phyloP scores from a whole-genome alignment of 2,329 filamentous ascomycete species.

The Elsinoe fawcettii region DNA sequence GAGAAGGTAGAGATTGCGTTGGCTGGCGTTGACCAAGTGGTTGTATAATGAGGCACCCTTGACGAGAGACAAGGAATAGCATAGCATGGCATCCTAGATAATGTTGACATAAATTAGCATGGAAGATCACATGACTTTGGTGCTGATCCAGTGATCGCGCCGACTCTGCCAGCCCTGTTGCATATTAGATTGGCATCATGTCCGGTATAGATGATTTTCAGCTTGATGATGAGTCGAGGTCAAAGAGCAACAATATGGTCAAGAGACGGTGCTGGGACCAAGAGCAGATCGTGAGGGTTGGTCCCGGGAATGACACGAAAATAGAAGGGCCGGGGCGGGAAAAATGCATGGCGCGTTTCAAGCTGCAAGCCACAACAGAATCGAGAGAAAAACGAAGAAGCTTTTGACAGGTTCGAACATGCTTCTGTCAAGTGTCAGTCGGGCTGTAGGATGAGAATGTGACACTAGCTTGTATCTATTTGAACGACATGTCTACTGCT shows the following conservation, averaged over 20 bases:
- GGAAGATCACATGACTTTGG: too few relatives aligned
- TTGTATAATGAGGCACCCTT: neutral
- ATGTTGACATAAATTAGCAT: too few relatives aligned
- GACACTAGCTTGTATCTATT: too few relatives aligned
- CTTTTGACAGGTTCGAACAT: neutral
- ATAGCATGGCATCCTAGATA: too few relatives aligned
- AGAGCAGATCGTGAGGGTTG: neutral
- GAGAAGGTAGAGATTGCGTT: slow-evolving; percentile 39
- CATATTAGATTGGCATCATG: too few relatives aligned
- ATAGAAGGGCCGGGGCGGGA: neutral
- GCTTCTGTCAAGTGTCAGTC: neutral
- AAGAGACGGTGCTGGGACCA: neutral
- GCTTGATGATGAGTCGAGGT: neutral
- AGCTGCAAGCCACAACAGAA: neutral
- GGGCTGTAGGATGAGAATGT: neutral
- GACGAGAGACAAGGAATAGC: too few relatives aligned
- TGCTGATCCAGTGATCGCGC: too few relatives aligned
- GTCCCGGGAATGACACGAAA: neutral
- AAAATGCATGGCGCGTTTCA: neutral
- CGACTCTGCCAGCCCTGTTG: too few relatives aligned
- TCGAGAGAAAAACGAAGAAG: neutral
- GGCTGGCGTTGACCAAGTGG: neutral
- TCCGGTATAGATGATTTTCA: too few relatives aligned
- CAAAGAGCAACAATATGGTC: neutral
- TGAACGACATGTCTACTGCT: neutral